Evolutionary conservation across 495 filamentous ascomycete genomes (phyloP).

Genomic region (Glutinoglossum americanum): DNA sequence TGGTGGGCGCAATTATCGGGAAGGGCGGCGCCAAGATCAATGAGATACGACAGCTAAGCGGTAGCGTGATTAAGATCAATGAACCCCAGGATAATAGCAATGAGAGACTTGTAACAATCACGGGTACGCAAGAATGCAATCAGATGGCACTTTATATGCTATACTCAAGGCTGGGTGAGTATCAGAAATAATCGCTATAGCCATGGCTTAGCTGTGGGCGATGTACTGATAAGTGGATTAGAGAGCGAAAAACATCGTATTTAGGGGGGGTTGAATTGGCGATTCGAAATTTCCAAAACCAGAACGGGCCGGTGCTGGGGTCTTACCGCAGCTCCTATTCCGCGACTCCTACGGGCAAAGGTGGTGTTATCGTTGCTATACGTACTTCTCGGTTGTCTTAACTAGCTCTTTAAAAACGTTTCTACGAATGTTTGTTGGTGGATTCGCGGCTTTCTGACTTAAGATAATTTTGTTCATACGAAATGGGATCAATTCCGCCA

Average conservation of each 20-base stretch:
- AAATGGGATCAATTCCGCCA: not conserved
- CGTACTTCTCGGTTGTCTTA: not conserved
- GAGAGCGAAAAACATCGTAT: slow-evolving; percentile 26
- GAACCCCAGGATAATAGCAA: slow-evolving; percentile 98
- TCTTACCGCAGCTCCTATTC: not conserved
- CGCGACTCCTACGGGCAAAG: not conserved
- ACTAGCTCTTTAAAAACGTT: slow-evolving; percentile 8
- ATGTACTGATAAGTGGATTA: slow-evolving; percentile 7
- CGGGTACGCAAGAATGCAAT: slow-evolving; percentile 92
- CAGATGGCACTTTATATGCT: slow-evolving; percentile 99
- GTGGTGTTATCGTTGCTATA: not conserved
- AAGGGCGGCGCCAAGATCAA: slow-evolving; percentile 99
- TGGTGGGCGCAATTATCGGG: slow-evolving; percentile 97
- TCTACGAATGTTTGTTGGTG: not conserved
- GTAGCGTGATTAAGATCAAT: slow-evolving; percentile 99
- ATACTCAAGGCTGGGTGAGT: slow-evolving; percentile 86
- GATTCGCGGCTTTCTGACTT: not conserved
- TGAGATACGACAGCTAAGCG: slow-evolving; percentile 87
- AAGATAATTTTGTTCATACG: not conserved
- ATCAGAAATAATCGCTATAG: slow-evolving; percentile 5
- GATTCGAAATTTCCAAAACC: not conserved
- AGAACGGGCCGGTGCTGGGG: not conserved
- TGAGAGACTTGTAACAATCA: slow-evolving; percentile 90
- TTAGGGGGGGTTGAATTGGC: slow-evolving; percentile 7
- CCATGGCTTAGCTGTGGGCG: slow-evolving; percentile 6